Evolutionary conservation across 352 stramenopile genomes (phyloP), one percentile per base, ranked within the genome.

Genomic region (Pythium vanterpoolii): DNA sequence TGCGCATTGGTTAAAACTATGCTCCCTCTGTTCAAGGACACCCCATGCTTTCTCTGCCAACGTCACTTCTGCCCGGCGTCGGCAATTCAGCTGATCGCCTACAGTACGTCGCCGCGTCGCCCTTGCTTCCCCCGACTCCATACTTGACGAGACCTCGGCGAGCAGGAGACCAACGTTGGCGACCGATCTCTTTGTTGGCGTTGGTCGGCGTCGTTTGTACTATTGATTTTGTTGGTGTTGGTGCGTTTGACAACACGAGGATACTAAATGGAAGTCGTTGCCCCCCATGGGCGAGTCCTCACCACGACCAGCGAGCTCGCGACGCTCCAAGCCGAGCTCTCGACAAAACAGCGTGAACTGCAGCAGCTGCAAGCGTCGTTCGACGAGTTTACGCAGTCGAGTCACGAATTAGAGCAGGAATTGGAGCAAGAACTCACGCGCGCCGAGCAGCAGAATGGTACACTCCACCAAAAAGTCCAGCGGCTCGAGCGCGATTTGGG

Each of bases 311-410:
- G 39, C 39, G 61, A 59, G 33, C 48, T 60, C 7, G 56, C 56
- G 42, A 43, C 59, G 27, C 60, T 92, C 52, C 80, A 73, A 42
- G 62, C 64, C 3, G 74, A 82, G 64, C 64, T 92, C 52, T 52
- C 69, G 39, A 74, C 66, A 16, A 87, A 85, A 65, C 58, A 73
- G 62, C 73, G 76, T 51, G 80, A 90, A 66, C 71, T 89, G 39
- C 76, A 82, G 68, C 63, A 73, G 48, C 74, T 88, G 54, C 83
- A 92, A 58, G 69, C 87, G 46, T 75, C 83, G 56, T 92, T 89
- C 57, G 83, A 92, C 64, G 79, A 92, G 68, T 92, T 85, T 68
- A 89, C 83, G 45, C 76, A 88, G 71, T 92, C 83, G 48, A 92
- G 83, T 49, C 78, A 89, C 38, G 83, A 92, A 68, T 70, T 92